These are phyloP conservation scores for Fusarium vanettenii DNA, from an alignment of 2,329 filamentous ascomycete genomes.

Conservation along the genomic window DNA sequence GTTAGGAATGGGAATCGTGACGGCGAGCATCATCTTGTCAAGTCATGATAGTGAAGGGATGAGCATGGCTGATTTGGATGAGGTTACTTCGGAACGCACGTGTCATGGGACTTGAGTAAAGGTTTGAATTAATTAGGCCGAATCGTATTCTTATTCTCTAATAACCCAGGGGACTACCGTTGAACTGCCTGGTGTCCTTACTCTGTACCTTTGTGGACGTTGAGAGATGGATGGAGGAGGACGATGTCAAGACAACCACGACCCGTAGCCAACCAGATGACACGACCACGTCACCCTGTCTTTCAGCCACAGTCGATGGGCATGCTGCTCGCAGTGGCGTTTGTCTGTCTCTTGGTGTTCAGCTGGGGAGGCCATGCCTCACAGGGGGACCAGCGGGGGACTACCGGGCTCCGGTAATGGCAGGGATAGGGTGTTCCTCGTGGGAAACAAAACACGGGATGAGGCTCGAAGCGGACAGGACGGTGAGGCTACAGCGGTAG, in stretches of 20 bases:
- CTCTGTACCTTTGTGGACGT: neutral
- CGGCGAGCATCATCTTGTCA: neutral
- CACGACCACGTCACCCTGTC: neutral
- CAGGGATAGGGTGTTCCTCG: neutral
- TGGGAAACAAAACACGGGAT: neutral
- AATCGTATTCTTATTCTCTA: neutral
- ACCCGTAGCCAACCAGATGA: neutral
- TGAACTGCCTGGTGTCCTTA: neutral
- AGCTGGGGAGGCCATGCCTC: neutral
- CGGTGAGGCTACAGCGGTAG: conserved; percentile 3
- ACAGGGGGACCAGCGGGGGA: neutral
- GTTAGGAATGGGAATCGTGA: neutral
- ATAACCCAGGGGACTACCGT: neutral
- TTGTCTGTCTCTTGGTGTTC: conserved; percentile 5
- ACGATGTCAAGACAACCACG: neutral
- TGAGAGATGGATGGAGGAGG: neutral
- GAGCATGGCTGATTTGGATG: neutral
- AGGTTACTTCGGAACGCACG: neutral
- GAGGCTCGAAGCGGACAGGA: conserved; percentile 2
- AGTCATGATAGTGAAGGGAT: neutral
- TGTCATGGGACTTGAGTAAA: neutral
- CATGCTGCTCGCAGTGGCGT: neutral
- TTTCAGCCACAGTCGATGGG: conserved; percentile 4
- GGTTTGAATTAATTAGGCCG: neutral
- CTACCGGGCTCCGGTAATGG: neutral